Percentiles rank a stretch among this genome's conserved stretches.
Evolutionary conservation across 495 filamentous ascomycete species (phyloP).

Genomic region (Talaromyces stipitatus): DNA sequence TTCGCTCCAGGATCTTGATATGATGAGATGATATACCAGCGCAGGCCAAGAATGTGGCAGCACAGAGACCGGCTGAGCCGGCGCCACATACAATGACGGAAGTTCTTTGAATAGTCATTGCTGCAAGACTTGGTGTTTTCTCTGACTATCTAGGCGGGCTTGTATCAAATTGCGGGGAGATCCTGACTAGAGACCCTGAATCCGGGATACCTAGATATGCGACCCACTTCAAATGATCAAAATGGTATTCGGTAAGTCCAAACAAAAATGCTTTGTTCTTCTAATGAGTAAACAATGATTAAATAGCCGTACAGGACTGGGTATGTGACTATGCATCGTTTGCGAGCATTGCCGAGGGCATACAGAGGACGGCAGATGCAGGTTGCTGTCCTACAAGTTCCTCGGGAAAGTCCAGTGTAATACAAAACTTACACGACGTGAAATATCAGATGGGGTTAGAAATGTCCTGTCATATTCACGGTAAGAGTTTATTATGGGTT

Average conservation of each 20-base stretch:
- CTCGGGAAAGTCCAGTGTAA: neutral
- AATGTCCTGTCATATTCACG: no score
- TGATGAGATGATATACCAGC: constrained; percentile 35
- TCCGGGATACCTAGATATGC: neutral
- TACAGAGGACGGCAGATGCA: neutral
- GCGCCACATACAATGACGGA: constrained; percentile 56
- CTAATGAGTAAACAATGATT: no score
- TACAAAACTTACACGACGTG: no score
- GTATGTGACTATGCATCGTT: neutral
- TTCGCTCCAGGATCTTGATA: constrained; percentile 58
- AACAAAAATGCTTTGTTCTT: no score
- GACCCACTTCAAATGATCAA: neutral
- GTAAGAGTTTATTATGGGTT: neutral
- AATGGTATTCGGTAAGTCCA: no score
- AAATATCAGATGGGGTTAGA: no score
- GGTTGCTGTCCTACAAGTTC: neutral
- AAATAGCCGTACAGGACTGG: neutral
- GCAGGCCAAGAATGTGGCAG: constrained; percentile 58
- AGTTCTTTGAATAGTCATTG: neutral
- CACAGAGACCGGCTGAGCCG: constrained; percentile 63
- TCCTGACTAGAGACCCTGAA: neutral
- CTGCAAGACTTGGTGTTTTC: neutral
- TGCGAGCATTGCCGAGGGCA: neutral
- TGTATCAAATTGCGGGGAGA: neutral
- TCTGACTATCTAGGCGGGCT: neutral